Conservation (phyloP, 306 rosid species). For the Rosa persica region DNA sequence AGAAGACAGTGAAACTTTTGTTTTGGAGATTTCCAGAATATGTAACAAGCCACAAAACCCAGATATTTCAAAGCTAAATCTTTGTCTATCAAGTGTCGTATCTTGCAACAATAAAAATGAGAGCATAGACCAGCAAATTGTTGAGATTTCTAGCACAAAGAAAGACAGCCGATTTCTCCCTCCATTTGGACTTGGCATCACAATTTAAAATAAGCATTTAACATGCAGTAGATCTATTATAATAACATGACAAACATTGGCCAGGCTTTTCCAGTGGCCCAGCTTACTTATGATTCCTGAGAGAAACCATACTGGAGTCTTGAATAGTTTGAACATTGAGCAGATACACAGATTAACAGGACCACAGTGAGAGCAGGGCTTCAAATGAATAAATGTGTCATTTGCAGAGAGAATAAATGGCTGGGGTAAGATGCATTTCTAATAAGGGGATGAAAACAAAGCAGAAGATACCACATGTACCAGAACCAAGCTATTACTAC, state of each 20-base stretch:
- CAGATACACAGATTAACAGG: slow-evolving; percentile 1
- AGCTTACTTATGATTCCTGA: slow-evolving; percentile 1
- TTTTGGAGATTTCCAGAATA: not conserved
- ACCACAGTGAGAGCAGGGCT: slow-evolving; percentile 15
- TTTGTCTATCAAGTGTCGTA: not conserved
- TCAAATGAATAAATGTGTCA: not conserved
- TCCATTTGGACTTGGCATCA: not conserved
- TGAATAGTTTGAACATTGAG: not conserved
- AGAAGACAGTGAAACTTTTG: not conserved
- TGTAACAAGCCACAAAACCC: not conserved
- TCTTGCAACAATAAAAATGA: not conserved
- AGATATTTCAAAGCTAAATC: not conserved
- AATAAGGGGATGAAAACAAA: not conserved
- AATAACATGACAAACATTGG: slow-evolving; percentile 20
- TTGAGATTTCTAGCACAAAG: not conserved
- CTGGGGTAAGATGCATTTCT: slow-evolving; percentile 18
- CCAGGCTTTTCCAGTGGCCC: slow-evolving; percentile 7
- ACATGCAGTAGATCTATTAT: slow-evolving; percentile 19
- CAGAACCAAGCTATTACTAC: slow-evolving; percentile 22
- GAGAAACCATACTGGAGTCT: slow-evolving; percentile 25
- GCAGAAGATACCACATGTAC: slow-evolving; percentile 18
- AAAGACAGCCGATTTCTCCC: not conserved
- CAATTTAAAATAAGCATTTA: not conserved
- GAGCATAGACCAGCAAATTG: not conserved
- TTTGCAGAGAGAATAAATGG: slow-evolving; percentile 15